phyloP scores from a whole-genome alignment of 345 rosid species.

The Linum usitatissimum region DNA sequence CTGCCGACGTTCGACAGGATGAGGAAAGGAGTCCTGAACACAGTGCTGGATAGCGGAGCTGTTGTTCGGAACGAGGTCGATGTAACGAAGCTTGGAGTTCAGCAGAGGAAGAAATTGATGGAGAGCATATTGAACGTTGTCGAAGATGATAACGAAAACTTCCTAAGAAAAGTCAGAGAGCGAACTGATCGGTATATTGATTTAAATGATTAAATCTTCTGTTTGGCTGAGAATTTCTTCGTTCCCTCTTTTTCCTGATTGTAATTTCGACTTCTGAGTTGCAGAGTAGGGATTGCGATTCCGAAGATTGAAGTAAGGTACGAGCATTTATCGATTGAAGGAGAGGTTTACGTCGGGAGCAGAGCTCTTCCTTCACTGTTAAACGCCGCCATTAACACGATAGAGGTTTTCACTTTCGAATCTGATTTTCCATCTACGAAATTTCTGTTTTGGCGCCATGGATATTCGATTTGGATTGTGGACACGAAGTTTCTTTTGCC shows the following conservation, averaged over 20 bases:
- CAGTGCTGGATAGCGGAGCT: slow-evolving; percentile 17
- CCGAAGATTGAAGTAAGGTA: slow-evolving; percentile 35
- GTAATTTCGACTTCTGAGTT: no score
- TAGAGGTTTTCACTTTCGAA: slow-evolving; percentile 19
- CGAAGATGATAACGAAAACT: slow-evolving; percentile 26
- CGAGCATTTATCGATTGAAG: slow-evolving; percentile 29
- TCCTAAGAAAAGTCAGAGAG: slow-evolving; percentile 18
- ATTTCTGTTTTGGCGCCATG: not conserved
- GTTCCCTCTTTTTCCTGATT: not conserved
- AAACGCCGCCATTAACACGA: slow-evolving; percentile 25
- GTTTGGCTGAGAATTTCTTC: no score
- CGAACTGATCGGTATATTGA: slow-evolving; percentile 18
- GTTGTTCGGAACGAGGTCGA: no score
- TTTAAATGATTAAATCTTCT: no score
- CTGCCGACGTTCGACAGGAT: slow-evolving; percentile 28
- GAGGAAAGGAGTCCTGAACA: slow-evolving; percentile 23
- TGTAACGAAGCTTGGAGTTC: slow-evolving; percentile 25
- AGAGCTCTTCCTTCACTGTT: slow-evolving; percentile 36
- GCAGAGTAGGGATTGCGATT: slow-evolving; percentile 31
- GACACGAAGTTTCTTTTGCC: not conserved
- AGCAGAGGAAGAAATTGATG: slow-evolving; percentile 29
- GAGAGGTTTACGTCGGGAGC: slow-evolving; percentile 31
- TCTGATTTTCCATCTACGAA: not conserved
- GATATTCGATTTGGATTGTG: no score
- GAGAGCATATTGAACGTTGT: slow-evolving; percentile 29